Base-by-base conservation (phyloP, 2,329 filamentous ascomycete species). In the Claviceps sp. region DNA sequence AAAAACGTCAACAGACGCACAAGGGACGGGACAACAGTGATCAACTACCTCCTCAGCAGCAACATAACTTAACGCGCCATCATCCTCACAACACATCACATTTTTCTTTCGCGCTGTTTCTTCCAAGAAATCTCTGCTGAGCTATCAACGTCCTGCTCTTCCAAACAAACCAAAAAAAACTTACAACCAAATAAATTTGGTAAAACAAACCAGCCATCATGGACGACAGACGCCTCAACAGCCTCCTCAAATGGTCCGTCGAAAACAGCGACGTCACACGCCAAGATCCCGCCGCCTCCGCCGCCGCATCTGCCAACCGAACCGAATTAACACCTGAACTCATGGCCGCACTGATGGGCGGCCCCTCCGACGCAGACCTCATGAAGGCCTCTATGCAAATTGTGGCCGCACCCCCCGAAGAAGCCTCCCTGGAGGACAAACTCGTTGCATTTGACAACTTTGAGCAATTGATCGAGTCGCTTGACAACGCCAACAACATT, bases 401-500 rank as follows among this genome's bases (percentile, higher is more conserved):
- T 52, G 84, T 96, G 63, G 77, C 74, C 10, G 80, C 81, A 17
- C 58, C 71, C 1, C 74, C 78, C 60, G 71, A 81, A 8, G 76
- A 84, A 52, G 72, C 85, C 52, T 77, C 80, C 4, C 74, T 91
- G 48, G 84, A 89, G 44, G 80, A 88, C 69, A 89, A 87, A 67
- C 70, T 94, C 51, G 79, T 83, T 53, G 90, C 90, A 40, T 94
- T 95, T 69, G 90, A 95, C 77, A 95, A 96, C 71, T 85, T 96
- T 56, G 90, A 95, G 72, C 88, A 95, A 68, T 75, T 95, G 54
- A 85, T 96, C 61, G 89, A 96, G 73, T 82, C 80, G 56, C 81
- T 97, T 60, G 93, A 98, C 75, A 98, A 98, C 67, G 91, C 93
- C 54, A 98, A 97, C 74, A 94, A 96, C 70, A 79, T 98, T 60